These are phyloP conservation scores for Amyloporia xantha DNA, from an alignment of 768 basidiomycete genomes.

Conservation along the genomic window DNA sequence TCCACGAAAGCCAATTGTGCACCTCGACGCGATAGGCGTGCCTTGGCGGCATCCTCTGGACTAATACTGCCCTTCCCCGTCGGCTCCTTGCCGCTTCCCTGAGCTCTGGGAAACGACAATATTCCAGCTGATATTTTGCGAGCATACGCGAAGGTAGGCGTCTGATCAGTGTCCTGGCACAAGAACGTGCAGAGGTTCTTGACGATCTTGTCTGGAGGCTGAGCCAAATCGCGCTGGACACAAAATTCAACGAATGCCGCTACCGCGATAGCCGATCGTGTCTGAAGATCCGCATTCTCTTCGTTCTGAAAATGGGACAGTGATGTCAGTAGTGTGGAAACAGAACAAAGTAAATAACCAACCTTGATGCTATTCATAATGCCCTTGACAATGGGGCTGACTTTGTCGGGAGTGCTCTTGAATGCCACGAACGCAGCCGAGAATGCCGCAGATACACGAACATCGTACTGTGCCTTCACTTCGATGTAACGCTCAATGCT, in stretches of 20 bases:
- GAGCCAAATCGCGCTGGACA: slow-evolving; percentile 58
- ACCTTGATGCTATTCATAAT: slow-evolving; percentile 99
- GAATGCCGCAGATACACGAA: slow-evolving; percentile 82
- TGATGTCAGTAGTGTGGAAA: neutral
- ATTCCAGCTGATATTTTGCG: slow-evolving; percentile 65
- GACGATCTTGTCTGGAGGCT: slow-evolving; percentile 93
- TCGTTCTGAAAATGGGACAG: slow-evolving; percentile 54
- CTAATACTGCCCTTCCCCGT: slow-evolving; percentile 39
- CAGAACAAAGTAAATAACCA: slow-evolving; percentile 13
- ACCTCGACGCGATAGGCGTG: slow-evolving; percentile 75
- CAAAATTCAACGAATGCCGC: slow-evolving; percentile 88
- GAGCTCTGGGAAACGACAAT: slow-evolving; percentile 56
- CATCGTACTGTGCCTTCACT: slow-evolving; percentile 79
- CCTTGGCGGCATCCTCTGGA: slow-evolving; percentile 51
- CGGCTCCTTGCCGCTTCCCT: slow-evolving; percentile 31
- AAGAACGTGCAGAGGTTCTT: slow-evolving; percentile 96
- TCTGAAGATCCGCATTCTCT: slow-evolving; percentile 83
- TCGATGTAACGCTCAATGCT: slow-evolving; percentile 77
- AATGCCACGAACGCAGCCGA: slow-evolving; percentile 90
- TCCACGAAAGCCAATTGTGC: slow-evolving; percentile 78
- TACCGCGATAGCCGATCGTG: slow-evolving; percentile 79
- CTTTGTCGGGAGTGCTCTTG: slow-evolving; percentile 80
- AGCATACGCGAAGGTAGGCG: slow-evolving; percentile 77
- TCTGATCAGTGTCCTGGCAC: slow-evolving; percentile 84
- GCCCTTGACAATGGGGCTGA: slow-evolving; percentile 93